A percentile compares a stretch with the other conserved stretches of the same genome.
Evolutionary conservation across 257 asterid genomes (phyloP).

Genomic region (Fraxinus quadrangulata): DNA sequence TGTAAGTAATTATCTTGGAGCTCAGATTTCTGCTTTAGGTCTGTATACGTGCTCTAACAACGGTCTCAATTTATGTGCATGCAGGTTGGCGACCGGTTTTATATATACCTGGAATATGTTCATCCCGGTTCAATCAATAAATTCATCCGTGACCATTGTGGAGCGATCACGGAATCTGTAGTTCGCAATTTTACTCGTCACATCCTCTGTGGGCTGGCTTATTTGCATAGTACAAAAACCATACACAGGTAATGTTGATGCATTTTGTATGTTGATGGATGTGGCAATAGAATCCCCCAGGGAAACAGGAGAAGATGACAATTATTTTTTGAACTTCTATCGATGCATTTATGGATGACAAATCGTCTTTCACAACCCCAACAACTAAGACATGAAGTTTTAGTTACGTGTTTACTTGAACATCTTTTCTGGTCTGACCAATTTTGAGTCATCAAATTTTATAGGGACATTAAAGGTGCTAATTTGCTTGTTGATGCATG

Average conservation of each 20-base stretch:
- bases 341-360: constrained; percentile 1
- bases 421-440: constrained; percentile 10
- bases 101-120: constrained; percentile 87
- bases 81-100: constrained; percentile 76
- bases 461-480: constrained; percentile 90
- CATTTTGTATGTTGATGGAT: constrained; percentile 2
- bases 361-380: constrained; percentile 18
- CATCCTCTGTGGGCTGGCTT: constrained; percentile 86
- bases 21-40: constrained; percentile 6
- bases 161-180: constrained; percentile 79
- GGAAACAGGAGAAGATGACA: constrained; percentile 2
- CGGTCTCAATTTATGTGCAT: constrained; percentile 32
- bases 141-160: constrained; percentile 81
- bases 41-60: constrained; percentile 11
- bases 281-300: background rate
- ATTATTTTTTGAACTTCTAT: constrained; percentile 2
- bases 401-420: constrained; percentile 5
- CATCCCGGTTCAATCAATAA: constrained; percentile 91
- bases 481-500: constrained; percentile 90
- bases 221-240: constrained; percentile 79
- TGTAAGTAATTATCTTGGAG: constrained; percentile 43
- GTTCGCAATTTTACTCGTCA: constrained; percentile 92
- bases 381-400: constrained; percentile 12
- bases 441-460: constrained; percentile 11
- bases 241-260: constrained; percentile 72